Evolutionary conservation across 805 yeast genomes (phyloP), one percentile per base, ranked within the genome.

Genomic region (Starmerella roubikii): DNA sequence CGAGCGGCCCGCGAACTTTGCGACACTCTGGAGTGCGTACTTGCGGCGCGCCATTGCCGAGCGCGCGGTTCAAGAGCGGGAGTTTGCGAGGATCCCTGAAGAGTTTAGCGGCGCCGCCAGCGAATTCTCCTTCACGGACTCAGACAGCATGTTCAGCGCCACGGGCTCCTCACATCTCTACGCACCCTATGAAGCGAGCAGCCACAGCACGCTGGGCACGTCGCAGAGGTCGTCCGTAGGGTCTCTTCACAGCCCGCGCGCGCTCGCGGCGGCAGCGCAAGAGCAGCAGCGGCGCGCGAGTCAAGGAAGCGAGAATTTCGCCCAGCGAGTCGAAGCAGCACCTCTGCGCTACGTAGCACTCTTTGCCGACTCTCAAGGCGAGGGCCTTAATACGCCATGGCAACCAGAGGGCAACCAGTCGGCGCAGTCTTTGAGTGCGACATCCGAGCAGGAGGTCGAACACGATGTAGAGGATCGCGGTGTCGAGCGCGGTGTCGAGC

Each of bases 21-120:
- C 54, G 4, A 45, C 44, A 11, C 47, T 59, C 1, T 58, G 61
- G 61, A 50, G 57, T 3, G 30, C 45, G 3, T 58, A 56, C 34
- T 40, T 58, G 20, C 48, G 53, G 15, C 45, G 51, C 10, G 56
- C 59, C 1, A 49, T 58, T 34, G 61, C 61, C 3, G 48, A 51
- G 7, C 44, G 61, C 3, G 58, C 54, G 4, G 41, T 53, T 2
- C 44, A 51, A 11, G 41, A 28, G 3, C 37, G 40, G 19, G 41
- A 29, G 3, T n/a, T n/a, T n/a, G n/a, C 7, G 30, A 6, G 16
- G n/a, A 27, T 8, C 15, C 7, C 8, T n/a, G 11, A 27, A 9
- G 30, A 27, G n/a, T n/a, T n/a, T n/a, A n/a, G n/a, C n/a, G n/a
- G n/a, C n/a, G n/a, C n/a, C n/a, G n/a, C n/a, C n/a, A n/a, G n/a